Evolutionary conservation across 306 rosid genomes (phyloP).

Genomic region (Albizia julibrissin): DNA sequence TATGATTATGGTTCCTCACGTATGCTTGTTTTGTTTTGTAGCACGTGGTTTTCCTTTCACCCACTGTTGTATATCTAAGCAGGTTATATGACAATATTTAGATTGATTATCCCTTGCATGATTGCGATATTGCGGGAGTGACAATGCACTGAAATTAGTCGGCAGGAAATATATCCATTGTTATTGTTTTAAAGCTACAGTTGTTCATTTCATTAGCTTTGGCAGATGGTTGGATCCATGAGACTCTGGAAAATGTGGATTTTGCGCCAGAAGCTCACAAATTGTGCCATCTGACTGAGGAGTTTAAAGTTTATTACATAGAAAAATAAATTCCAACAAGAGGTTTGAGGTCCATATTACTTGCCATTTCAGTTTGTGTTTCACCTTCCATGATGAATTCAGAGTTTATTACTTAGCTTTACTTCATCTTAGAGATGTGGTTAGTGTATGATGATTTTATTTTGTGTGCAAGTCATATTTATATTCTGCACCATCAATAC

Average conservation of each 20-base stretch:
- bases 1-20: constrained; percentile 7
- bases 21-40: background rate
- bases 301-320: background rate
- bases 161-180: background rate
- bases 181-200: background rate
- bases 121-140: background rate
- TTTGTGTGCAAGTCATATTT: background rate
- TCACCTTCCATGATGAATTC: no score
- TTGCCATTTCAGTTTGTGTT: background rate
- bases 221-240: background rate
- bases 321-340: background rate
- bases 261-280: background rate
- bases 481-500: no score
- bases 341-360: background rate
- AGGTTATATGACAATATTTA: background rate
- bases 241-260: background rate
- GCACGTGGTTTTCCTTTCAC: background rate
- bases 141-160: background rate
- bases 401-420: no score
- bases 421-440: background rate
- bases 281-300: background rate
- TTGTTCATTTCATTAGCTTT: background rate
- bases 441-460: no score
- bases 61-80: background rate
- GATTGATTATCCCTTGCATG: background rate